A percentile compares a stretch with the other conserved stretches of the same genome.
phyloP scores from a whole-genome alignment of 1,284 basidiomycete genomes.

The Microbotryomycetes sp. region DNA sequence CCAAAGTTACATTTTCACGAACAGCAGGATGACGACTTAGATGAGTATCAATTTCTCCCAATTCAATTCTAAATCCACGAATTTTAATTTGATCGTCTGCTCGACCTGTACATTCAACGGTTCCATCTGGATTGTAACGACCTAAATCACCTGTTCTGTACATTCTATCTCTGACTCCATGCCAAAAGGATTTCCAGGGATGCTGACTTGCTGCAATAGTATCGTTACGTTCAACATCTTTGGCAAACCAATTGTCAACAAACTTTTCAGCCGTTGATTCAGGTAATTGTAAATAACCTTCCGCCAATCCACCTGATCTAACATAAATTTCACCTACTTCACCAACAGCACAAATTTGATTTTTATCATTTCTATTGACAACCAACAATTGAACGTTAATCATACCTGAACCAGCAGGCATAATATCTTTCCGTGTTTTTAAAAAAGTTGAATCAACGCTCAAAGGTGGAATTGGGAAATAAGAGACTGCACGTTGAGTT shows the following conservation, averaged over 20 bases:
- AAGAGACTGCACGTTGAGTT: conserved; percentile 97
- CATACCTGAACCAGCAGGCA: conserved; percentile 98
- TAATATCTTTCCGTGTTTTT: conserved; percentile 91
- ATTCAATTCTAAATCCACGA: conserved; percentile 96
- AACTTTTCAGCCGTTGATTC: conserved; percentile 86
- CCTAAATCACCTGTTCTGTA: conserved; percentile 96
- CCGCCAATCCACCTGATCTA: conserved; percentile 88
- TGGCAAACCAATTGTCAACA: conserved; percentile 82
- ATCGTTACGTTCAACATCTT: conserved; percentile 55
- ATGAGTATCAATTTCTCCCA: conserved; percentile 97
- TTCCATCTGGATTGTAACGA: conserved; percentile 85
- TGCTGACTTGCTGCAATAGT: conserved; percentile 58
- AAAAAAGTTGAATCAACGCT: conserved; percentile 82
- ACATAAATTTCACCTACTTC: conserved; percentile 99
- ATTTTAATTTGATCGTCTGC: conserved; percentile 99
- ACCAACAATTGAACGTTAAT: conserved; percentile 95
- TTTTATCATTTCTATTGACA: conserved; percentile 86
- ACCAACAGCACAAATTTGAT: conserved; percentile 83
- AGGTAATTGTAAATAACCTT: conserved; percentile 79
- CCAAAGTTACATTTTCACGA: conserved; percentile 93
- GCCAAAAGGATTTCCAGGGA: conserved; percentile 75
- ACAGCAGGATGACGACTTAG: conserved; percentile 89
- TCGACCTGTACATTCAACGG: conserved; percentile 93
- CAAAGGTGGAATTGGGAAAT: conserved; percentile 87
- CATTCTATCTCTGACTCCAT: conserved; percentile 96